phyloP scores from a whole-genome alignment of 2,329 filamentous ascomycete genomes.

The Macrophomina pseudophaseolina region DNA sequence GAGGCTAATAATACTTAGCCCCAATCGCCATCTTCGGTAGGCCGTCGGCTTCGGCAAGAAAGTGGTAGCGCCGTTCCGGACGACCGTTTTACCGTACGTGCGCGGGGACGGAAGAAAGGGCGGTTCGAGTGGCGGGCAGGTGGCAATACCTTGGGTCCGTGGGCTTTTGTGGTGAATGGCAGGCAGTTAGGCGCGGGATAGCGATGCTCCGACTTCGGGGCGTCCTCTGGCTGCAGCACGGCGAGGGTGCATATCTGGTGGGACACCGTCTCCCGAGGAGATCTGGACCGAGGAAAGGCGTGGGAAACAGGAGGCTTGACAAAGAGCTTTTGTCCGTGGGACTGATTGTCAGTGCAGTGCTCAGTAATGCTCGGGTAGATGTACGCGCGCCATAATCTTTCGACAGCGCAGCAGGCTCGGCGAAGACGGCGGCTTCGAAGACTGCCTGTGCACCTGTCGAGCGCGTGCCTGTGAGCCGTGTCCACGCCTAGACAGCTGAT shows the following conservation, averaged over 20 bases:
- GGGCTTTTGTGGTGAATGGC: neutral
- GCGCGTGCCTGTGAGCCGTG: constrained; percentile 3
- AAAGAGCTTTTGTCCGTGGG: constrained; percentile 1
- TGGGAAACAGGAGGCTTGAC: constrained; percentile 4
- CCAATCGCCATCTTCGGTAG: constrained; percentile 6
- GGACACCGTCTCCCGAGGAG: neutral
- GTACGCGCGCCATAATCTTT: neutral
- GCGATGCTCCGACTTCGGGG: constrained; percentile 17
- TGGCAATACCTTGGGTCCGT: neutral
- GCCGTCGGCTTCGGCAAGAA: constrained; percentile 10
- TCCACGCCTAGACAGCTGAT: neutral
- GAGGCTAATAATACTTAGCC: constrained; percentile 1
- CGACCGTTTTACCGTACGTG: constrained; percentile 1
- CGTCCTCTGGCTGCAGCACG: constrained; percentile 1
- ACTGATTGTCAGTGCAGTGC: constrained; percentile 12
- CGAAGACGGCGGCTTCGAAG: constrained; percentile 4
- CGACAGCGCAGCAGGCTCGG: neutral
- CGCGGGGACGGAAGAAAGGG: constrained; percentile 1
- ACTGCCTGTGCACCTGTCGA: constrained; percentile 5
- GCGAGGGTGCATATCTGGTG: neutral
- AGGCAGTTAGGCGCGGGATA: neutral
- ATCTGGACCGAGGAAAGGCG: neutral
- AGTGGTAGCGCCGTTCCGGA: neutral
- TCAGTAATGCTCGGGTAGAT: constrained; percentile 12
- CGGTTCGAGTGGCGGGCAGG: constrained; percentile 8